phyloP scores from a whole-genome alignment of 2,329 filamentous ascomycete genomes.

The Fusarium xyrophilum region DNA sequence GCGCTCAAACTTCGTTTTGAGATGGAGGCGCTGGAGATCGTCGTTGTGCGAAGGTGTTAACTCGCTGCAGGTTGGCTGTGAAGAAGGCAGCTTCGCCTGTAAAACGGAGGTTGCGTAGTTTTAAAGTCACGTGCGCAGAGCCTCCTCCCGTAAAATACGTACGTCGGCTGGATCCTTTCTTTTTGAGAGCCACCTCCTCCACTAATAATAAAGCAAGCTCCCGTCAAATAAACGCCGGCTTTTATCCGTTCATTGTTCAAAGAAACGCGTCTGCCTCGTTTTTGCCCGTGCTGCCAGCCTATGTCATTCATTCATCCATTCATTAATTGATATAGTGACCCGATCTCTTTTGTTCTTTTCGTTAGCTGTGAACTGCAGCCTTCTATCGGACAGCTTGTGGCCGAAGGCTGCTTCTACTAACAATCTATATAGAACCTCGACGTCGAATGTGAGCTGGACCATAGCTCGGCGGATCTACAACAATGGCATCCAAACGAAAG shows the following conservation, averaged over 20 bases:
- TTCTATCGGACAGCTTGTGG: constrained; percentile 3
- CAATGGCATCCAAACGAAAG: constrained; percentile 94
- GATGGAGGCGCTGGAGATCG: constrained; percentile 37
- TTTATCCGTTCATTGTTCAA: constrained; percentile 38
- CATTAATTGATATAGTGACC: background rate
- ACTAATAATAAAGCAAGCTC: background rate
- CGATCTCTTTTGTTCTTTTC: constrained; percentile 1
- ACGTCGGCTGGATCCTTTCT: background rate
- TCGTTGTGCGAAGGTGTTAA: constrained; percentile 37
- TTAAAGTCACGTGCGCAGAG: constrained; percentile 53
- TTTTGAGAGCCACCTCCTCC: background rate
- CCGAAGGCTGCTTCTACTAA: constrained; percentile 21
- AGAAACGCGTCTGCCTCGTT: constrained; percentile 31
- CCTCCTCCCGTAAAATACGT: constrained; percentile 16
- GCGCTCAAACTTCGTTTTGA: constrained; percentile 24
- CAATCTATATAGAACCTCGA: constrained; percentile 11
- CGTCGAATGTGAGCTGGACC: constrained; percentile 32
- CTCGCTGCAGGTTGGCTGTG: constrained; percentile 38
- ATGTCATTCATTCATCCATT: constrained; percentile 1
- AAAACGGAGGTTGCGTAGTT: constrained; percentile 49
- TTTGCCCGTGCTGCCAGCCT: constrained; percentile 26
- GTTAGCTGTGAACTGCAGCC: constrained; percentile 6
- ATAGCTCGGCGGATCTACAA: constrained; percentile 36
- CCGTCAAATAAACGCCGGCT: constrained; percentile 22
- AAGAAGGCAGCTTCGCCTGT: constrained; percentile 43